A percentile compares a stretch with the other conserved stretches of the same genome.
These are phyloP conservation scores for Endotrypanum monterogeii DNA, from an alignment of 208 protist genomes.

Conservation along the genomic window DNA sequence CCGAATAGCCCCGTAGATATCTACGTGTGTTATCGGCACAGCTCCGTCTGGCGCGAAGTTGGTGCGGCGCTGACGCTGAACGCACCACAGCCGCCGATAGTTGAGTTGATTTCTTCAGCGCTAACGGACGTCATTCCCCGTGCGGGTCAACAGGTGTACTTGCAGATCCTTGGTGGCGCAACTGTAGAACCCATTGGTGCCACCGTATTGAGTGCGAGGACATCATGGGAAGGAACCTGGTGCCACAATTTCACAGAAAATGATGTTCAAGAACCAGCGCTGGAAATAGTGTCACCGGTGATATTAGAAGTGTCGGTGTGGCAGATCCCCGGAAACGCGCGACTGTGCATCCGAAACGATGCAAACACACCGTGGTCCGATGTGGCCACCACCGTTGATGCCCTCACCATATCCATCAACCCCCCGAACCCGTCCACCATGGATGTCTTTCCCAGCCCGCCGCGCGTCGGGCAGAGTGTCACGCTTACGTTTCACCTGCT, in stretches of 20 bases:
- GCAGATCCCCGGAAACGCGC: slow-evolving; percentile 50
- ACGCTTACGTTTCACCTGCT: slow-evolving; percentile 79
- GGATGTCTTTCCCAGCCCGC: slow-evolving; percentile 52
- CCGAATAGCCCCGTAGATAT: slow-evolving; percentile 21
- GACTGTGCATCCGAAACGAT: slow-evolving; percentile 57
- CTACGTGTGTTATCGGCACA: slow-evolving; percentile 70
- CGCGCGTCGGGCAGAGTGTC: slow-evolving; percentile 88
- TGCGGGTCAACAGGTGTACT: slow-evolving; percentile 73
- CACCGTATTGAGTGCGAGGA: slow-evolving; percentile 52
- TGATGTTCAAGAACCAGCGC: slow-evolving; percentile 58
- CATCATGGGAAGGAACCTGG: slow-evolving; percentile 61
- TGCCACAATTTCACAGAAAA: slow-evolving; percentile 83
- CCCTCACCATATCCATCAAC: slow-evolving; percentile 36
- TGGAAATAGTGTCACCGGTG: slow-evolving; percentile 37
- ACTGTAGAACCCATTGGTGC: slow-evolving; percentile 2
- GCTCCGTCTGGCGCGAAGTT: slow-evolving; percentile 64
- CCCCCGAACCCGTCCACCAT: slow-evolving; percentile 68
- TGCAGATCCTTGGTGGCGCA: slow-evolving; percentile 39
- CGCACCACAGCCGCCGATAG: slow-evolving; percentile 36
- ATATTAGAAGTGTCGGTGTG: slow-evolving; percentile 76
- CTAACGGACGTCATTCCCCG: slow-evolving; percentile 41
- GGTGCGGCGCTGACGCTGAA: slow-evolving; percentile 41
- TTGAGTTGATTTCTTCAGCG: slow-evolving; percentile 35
- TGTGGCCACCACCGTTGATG: slow-evolving; percentile 47
- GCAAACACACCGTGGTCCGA: slow-evolving; percentile 57